phyloP scores from a whole-genome alignment of 2,329 filamentous ascomycete species.

The Elsinoe batatas region DNA sequence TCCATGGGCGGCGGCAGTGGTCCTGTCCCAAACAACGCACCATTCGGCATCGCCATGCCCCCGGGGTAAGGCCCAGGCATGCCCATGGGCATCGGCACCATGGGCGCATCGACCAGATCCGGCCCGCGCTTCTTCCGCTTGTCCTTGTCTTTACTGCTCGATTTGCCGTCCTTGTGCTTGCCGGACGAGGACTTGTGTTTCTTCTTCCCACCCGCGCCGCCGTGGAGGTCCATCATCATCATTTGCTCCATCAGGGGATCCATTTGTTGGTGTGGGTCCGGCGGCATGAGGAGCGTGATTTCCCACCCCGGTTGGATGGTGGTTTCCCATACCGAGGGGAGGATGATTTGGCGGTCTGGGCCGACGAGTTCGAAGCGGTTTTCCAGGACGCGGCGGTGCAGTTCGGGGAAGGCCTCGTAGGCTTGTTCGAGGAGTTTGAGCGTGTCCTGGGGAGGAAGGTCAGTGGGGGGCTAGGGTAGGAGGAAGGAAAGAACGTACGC shows the following conservation, averaged over 20 bases:
- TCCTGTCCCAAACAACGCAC: background rate
- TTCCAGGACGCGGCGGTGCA: slow-evolving; percentile 36
- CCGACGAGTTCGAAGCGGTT: slow-evolving; percentile 40
- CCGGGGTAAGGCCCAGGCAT: background rate
- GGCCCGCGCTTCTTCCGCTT: background rate
- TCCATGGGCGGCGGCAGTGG: background rate
- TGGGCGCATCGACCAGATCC: background rate
- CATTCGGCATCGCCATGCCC: background rate
- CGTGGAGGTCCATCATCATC: slow-evolving; percentile 2
- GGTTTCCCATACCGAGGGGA: slow-evolving; percentile 40
- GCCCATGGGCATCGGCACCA: background rate
- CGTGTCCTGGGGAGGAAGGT: background rate
- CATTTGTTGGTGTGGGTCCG: slow-evolving; percentile 29
- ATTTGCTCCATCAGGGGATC: slow-evolving; percentile 1
- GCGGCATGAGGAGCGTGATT: slow-evolving; percentile 42
- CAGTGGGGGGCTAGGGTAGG: background rate
- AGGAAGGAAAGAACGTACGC: slow-evolving; percentile 44
- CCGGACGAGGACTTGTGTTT: slow-evolving; percentile 1
- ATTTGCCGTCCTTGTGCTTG: background rate
- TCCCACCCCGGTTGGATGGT: slow-evolving; percentile 40
- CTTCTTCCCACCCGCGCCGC: background rate
- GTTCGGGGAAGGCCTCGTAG: slow-evolving; percentile 38
- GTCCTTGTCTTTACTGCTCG: background rate
- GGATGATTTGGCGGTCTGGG: slow-evolving; percentile 40
- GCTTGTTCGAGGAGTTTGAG: slow-evolving; percentile 37